Evolutionary conservation across 2,329 filamentous ascomycete genomes (phyloP).

Genomic region (Bipolaris zeicola): DNA sequence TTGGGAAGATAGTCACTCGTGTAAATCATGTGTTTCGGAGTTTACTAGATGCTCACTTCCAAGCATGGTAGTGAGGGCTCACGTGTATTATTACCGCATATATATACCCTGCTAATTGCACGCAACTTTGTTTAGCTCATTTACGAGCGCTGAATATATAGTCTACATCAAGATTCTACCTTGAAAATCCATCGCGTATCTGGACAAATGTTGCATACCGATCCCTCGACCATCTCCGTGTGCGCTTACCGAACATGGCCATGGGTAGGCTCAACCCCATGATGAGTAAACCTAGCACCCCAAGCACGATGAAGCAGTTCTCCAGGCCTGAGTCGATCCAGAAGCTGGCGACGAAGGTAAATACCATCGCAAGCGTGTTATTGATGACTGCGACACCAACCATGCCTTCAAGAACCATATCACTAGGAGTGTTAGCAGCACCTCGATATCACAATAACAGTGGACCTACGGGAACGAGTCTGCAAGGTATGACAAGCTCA

Average conservation of each 20-base stretch:
- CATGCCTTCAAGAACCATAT: conserved; percentile 3
- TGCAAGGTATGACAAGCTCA: background rate
- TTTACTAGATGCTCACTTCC: too few species aligned
- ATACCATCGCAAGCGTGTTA: background rate
- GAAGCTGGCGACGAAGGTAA: background rate
- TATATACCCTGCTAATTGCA: background rate
- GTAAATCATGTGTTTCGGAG: too few species aligned
- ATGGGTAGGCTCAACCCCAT: conserved; percentile 1
- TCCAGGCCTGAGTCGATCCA: conserved; percentile 1
- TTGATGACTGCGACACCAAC: conserved; percentile 3
- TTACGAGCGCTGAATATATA: background rate
- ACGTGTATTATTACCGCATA: too few species aligned
- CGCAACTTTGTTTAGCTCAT: background rate
- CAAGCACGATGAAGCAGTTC: conserved; percentile 1
- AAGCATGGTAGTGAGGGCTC: too few species aligned
- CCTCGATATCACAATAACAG: background rate
- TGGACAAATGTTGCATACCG: conserved; percentile 1
- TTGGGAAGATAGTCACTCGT: too few species aligned
- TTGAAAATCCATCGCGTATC: background rate
- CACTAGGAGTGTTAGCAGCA: background rate
- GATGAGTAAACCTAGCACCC: background rate
- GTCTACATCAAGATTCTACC: background rate
- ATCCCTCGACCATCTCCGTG: background rate
- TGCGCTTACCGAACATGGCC: background rate
- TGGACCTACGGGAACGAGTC: conserved; percentile 1